Percentiles rank a stretch among this genome's conserved stretches.
These are phyloP conservation scores for Linum lewisii DNA, from an alignment of 345 rosid genomes.

Conservation along the genomic window DNA sequence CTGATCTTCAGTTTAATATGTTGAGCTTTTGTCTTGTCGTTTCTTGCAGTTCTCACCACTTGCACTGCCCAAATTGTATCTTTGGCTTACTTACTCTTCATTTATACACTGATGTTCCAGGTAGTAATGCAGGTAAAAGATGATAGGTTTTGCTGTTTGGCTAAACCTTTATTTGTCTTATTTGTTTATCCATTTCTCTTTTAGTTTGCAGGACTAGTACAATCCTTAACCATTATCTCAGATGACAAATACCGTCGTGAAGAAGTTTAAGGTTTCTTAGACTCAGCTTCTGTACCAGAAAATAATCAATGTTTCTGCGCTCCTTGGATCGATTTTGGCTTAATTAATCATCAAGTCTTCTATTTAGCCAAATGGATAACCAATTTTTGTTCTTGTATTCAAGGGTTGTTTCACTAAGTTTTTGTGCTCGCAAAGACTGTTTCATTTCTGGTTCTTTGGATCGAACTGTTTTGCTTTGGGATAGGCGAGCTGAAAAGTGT, in stretches of 20 bases:
- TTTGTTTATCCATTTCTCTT: neutral
- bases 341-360: slow-evolving; percentile 1
- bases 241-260: slow-evolving; percentile 99
- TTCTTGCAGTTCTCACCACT: slow-evolving; percentile 90
- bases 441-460: slow-evolving; percentile 94
- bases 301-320: too few species aligned
- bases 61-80: slow-evolving; percentile 99
- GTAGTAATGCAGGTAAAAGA: neutral
- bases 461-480: slow-evolving; percentile 95
- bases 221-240: slow-evolving; percentile 48
- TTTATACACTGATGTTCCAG: slow-evolving; percentile 2
- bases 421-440: slow-evolving; percentile 77
- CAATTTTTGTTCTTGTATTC: slow-evolving; percentile 5
- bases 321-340: too few species aligned
- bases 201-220: slow-evolving; percentile 8
- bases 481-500: slow-evolving; percentile 93
- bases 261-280: slow-evolving; percentile 97
- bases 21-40: slow-evolving; percentile 83
- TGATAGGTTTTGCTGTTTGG: neutral
- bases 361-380: neutral
- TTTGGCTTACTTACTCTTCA: slow-evolving; percentile 21
- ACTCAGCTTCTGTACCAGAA: slow-evolving; percentile 97
- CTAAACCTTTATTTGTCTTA: neutral
- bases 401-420: slow-evolving; percentile 92
- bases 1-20: slow-evolving; percentile 95